These are phyloP conservation scores for Zangia roseola DNA, from an alignment of 768 basidiomycete genomes.

Conservation along the genomic window DNA sequence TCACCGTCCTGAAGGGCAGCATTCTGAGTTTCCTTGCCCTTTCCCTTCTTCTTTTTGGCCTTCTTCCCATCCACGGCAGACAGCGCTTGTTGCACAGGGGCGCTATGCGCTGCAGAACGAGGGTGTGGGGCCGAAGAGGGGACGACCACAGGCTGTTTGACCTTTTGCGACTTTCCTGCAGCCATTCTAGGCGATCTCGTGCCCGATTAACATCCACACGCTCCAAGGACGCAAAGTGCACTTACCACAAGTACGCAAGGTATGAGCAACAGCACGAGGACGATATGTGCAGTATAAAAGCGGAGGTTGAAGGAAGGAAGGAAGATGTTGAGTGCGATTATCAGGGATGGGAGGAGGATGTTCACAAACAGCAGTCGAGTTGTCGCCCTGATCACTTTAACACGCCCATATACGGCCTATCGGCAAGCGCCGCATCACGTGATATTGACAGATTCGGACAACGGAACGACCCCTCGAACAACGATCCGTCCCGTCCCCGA, in stretches of 20 bases:
- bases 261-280: background rate
- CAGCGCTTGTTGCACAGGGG: slow-evolving; percentile 6
- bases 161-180: slow-evolving; percentile 29
- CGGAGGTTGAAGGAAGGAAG: background rate
- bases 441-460: slow-evolving; percentile 13
- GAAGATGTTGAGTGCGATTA: slow-evolving; percentile 15
- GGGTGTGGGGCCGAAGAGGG: slow-evolving; percentile 7
- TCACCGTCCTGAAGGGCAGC: slow-evolving; percentile 13
- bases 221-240: background rate
- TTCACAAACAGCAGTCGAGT: slow-evolving; percentile 14
- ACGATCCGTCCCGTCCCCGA: too few species aligned
- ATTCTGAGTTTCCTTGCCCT: slow-evolving; percentile 31
- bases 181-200: slow-evolving; percentile 26
- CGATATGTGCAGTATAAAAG: background rate
- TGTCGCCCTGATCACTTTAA: slow-evolving; percentile 32
- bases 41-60: slow-evolving; percentile 48
- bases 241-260: slow-evolving; percentile 17
- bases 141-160: slow-evolving; percentile 15
- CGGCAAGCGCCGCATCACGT: slow-evolving; percentile 34
- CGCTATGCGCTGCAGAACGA: slow-evolving; percentile 8
- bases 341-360: slow-evolving; percentile 18
- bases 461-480: too few species aligned
- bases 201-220: slow-evolving; percentile 16
- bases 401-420: slow-evolving; percentile 26
- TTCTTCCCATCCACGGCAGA: slow-evolving; percentile 31